Evolutionary conservation across 208 protist genomes (phyloP), one percentile per base, ranked within the genome.

Genomic region (Crithidia brevicula): DNA sequence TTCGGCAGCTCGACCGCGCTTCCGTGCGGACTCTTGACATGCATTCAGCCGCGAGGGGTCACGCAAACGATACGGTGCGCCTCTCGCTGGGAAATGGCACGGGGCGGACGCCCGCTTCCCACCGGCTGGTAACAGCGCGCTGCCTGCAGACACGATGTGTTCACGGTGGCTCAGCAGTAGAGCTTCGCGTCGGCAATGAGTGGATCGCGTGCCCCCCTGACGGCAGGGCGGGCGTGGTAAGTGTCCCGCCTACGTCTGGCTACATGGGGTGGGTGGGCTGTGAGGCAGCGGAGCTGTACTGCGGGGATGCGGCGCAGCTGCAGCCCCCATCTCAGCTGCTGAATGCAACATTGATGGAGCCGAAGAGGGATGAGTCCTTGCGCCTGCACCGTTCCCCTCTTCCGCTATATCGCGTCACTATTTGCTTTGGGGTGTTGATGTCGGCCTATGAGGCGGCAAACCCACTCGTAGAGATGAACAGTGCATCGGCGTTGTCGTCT

Each of bases 151-250:
- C 65, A 47, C 68, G 75, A 4, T 76, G 69, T 43, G 67, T 76
- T 25, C 15, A n/a, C 7, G 51, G 23, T 16, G 59, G 68, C 5
- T 10, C 31, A 0, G 23, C 53, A 2, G 68, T 88, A 16, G 64
- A 91, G 47, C 23, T 88, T 1, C 53, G 80, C 28, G 46, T 88
- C 2, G 71, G 76, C 25, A 59, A 46, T 10, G 25, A 30, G 42
- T 91, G 85, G 85, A 34, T 91, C 1, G 27, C 68, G 8, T 91
- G 85, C 51, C 82, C 81, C 0, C 30, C n/a, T 0, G 72, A 91
- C 56, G 82, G 85, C 36, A 23, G 30, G 9, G 67, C 79, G 4
- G 78, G 62, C 18, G 25, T 78, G 20, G 40, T 86, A 11, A 5
- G n/a, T 0, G 51, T 81, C 13, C 71, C 77, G 13, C 25, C 45